Percentiles rank a stretch among this genome's conserved stretches.
phyloP scores from a whole-genome alignment of 768 basidiomycete genomes.

The Podaxis mareebaensis region DNA sequence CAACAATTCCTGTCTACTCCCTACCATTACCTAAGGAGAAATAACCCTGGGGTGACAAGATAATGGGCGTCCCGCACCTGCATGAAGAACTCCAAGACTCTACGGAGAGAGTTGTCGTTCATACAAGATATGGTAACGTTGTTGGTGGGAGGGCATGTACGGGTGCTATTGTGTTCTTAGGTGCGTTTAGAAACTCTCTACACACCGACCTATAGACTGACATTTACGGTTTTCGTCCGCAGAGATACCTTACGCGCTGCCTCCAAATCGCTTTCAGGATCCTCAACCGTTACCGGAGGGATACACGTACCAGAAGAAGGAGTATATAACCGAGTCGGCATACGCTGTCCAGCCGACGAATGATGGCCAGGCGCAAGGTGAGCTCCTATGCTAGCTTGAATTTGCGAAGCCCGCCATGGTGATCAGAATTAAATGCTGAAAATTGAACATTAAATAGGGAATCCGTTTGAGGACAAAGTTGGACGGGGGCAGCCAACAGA shows the following conservation, averaged over 20 bases:
- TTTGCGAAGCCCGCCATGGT: background rate
- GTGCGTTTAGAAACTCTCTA: constrained; percentile 32
- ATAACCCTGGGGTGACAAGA: background rate
- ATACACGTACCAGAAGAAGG: constrained; percentile 58
- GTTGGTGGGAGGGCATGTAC: constrained; percentile 61
- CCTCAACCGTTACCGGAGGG: constrained; percentile 53
- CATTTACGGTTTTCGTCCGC: background rate
- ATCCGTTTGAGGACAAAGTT: constrained; percentile 56
- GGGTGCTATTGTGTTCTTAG: constrained; percentile 64
- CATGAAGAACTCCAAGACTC: constrained; percentile 54
- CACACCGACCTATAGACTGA: background rate
- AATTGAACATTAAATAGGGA: constrained; percentile 31
- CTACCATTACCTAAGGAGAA: background rate
- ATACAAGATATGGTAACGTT: constrained; percentile 57
- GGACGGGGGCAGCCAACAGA: constrained; percentile 70
- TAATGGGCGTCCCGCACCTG: constrained; percentile 37
- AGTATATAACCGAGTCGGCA: constrained; percentile 60
- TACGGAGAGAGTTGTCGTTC: constrained; percentile 42
- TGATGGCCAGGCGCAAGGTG: constrained; percentile 63
- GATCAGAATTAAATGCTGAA: background rate
- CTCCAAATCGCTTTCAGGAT: constrained; percentile 65
- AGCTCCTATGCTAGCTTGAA: background rate
- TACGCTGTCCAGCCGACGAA: constrained; percentile 64
- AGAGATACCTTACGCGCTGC: constrained; percentile 77
- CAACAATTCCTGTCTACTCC: background rate